Evolutionary conservation across 768 basidiomycete species (phyloP).

Genomic region (Royoungia palumana): DNA sequence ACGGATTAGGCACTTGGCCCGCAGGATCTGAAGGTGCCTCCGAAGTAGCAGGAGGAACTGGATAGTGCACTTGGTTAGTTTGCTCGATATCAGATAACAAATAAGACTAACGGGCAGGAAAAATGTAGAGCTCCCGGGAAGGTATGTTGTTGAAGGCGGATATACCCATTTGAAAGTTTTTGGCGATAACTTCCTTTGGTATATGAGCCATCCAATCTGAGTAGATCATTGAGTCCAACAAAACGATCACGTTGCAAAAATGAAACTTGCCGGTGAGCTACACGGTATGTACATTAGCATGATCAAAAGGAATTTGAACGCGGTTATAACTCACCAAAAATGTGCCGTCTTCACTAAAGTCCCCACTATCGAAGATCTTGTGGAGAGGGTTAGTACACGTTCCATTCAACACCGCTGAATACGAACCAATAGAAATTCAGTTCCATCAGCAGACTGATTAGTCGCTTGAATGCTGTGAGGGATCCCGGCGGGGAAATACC

Average conservation of each 20-base stretch:
- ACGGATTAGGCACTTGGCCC: slow-evolving; percentile 45
- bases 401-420: not conserved
- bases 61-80: not conserved
- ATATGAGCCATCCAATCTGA: slow-evolving; percentile 60
- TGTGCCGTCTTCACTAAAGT: slow-evolving; percentile 51
- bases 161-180: slow-evolving; percentile 50
- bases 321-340: slow-evolving; percentile 33
- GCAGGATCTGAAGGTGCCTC: slow-evolving; percentile 32
- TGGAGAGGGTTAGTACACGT: not conserved
- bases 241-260: not conserved
- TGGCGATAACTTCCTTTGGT: slow-evolving; percentile 51
- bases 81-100: not conserved
- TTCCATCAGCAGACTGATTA: slow-evolving; percentile 37
- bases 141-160: slow-evolving; percentile 53
- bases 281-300: not conserved
- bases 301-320: not conserved
- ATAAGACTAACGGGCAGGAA: slow-evolving; percentile 31
- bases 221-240: not conserved
- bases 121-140: slow-evolving; percentile 50
- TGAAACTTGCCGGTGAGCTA: slow-evolving; percentile 27
- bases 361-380: slow-evolving; percentile 32
- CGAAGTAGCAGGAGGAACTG: slow-evolving; percentile 35
- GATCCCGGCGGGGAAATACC: slow-evolving; percentile 54
- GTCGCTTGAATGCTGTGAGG: slow-evolving; percentile 55
- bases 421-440: slow-evolving; percentile 47